A percentile compares a stretch with the other conserved stretches of the same genome.
phyloP scores from a whole-genome alignment of 192 early-diverging fungal species.

The Gamsiella multidivaricata region DNA sequence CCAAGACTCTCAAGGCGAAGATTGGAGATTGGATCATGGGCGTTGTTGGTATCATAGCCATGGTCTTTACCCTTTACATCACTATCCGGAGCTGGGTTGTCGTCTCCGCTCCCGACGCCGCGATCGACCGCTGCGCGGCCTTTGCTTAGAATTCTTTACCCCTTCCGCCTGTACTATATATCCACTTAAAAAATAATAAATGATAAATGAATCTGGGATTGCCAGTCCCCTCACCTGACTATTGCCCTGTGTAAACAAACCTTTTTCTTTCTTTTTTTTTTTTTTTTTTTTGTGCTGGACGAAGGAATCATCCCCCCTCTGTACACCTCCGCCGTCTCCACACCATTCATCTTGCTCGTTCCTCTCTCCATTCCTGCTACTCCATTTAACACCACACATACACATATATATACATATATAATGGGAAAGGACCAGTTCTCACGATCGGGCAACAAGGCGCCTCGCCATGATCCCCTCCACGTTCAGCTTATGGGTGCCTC shows the following conservation, averaged over 20 bases:
- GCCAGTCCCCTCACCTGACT: background rate
- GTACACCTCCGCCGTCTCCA: background rate
- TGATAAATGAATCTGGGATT: no score
- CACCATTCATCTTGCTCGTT: background rate
- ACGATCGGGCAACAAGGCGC: slow-evolving; percentile 42
- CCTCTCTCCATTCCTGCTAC: background rate
- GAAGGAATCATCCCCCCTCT: no score
- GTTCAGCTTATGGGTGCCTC: slow-evolving; percentile 77
- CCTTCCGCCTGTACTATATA: no score
- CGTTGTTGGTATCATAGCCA: slow-evolving; percentile 73
- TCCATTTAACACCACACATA: background rate
- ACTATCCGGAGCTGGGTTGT: slow-evolving; percentile 67
- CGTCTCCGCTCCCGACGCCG: slow-evolving; percentile 27
- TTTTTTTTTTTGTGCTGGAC: background rate
- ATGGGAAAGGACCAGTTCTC: slow-evolving; percentile 65
- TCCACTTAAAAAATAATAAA: no score
- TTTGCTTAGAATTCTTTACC: slow-evolving; percentile 3
- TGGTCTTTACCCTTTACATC: slow-evolving; percentile 82
- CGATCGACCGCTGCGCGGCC: slow-evolving; percentile 25
- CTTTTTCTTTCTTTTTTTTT: slow-evolving; percentile 6
- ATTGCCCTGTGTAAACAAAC: background rate
- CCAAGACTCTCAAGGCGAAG: slow-evolving; percentile 59
- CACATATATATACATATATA: slow-evolving; percentile 3
- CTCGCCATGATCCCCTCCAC: slow-evolving; percentile 89
- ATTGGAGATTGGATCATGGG: slow-evolving; percentile 71